Percentiles rank a stretch among this genome's conserved stretches.
phyloP scores from a whole-genome alignment of 2,329 filamentous ascomycete species.

The Alternaria triticina region DNA sequence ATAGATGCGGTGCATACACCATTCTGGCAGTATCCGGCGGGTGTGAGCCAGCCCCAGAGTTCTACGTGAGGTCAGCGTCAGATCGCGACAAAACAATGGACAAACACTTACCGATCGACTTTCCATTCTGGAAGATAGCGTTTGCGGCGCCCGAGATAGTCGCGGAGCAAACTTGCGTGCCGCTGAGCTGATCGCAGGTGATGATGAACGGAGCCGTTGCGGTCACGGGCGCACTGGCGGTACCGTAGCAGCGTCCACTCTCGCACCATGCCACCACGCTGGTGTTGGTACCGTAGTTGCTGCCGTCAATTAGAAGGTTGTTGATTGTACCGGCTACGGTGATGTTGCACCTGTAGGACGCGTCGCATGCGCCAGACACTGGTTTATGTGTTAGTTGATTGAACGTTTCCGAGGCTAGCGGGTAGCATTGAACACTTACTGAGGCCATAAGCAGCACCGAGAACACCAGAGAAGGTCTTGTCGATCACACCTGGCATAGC shows the following conservation, averaged over 20 bases:
- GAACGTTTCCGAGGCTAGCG: too few species aligned
- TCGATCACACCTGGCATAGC: not conserved
- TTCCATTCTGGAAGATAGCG: not conserved
- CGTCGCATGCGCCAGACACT: not conserved
- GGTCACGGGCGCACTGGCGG: not conserved
- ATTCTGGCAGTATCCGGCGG: not conserved
- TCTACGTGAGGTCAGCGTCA: not conserved
- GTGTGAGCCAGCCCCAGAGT: not conserved
- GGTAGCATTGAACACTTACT: not conserved
- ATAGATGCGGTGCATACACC: not conserved
- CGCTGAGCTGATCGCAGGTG: not conserved
- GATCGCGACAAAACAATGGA: fast-evolving
- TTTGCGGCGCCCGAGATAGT: not conserved
- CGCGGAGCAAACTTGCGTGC: not conserved
- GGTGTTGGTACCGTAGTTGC: not conserved
- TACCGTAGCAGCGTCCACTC: not conserved
- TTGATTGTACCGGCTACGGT: not conserved
- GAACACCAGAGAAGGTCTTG: not conserved
- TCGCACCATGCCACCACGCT: not conserved
- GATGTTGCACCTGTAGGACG: not conserved
- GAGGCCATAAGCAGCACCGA: not conserved
- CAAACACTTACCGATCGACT: not conserved
- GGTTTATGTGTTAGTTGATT: not conserved
- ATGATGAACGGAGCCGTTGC: not conserved
- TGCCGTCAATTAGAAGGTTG: not conserved